Percentiles rank a stretch among this genome's conserved stretches.
Conservation (phyloP, 1,284 basidiomycete genomes). For the Cryptococcus sp. region DNA sequence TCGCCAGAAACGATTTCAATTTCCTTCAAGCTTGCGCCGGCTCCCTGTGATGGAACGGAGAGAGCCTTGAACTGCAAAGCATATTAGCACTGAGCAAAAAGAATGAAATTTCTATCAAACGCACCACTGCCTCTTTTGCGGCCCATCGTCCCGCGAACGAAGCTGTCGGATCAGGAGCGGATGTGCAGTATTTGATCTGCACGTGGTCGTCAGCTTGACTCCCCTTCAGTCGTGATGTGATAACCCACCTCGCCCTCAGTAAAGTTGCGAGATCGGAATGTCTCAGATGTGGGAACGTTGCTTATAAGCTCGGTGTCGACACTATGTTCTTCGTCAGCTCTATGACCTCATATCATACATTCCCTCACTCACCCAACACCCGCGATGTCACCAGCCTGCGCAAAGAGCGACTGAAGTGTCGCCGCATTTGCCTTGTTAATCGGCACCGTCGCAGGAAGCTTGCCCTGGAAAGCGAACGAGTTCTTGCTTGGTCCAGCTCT, state of each 20-base stretch:
- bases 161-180: slow-evolving; percentile 82
- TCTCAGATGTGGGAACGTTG: slow-evolving; percentile 85
- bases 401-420: slow-evolving; percentile 58
- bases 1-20: slow-evolving; percentile 83
- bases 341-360: slow-evolving; percentile 15
- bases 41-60: slow-evolving; percentile 85
- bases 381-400: slow-evolving; percentile 55
- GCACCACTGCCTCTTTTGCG: slow-evolving; percentile 85
- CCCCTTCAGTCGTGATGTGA: neutral
- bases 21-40: slow-evolving; percentile 89
- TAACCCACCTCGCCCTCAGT: slow-evolving; percentile 68
- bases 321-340: slow-evolving; percentile 16
- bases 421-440: slow-evolving; percentile 69
- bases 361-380: slow-evolving; percentile 65
- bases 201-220: neutral
- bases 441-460: slow-evolving; percentile 61
- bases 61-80: slow-evolving; percentile 80
- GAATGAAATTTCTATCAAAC: slow-evolving; percentile 1
- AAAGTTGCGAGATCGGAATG: slow-evolving; percentile 90
- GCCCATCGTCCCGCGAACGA: slow-evolving; percentile 97
- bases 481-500: slow-evolving; percentile 84
- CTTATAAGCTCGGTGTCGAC: slow-evolving; percentile 78
- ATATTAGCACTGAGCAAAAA: neutral
- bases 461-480: slow-evolving; percentile 74
- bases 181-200: slow-evolving; percentile 72